Evolutionary conservation across 2,329 filamentous ascomycete species (phyloP).

Genomic region (Teratosphaeria zuluensis): DNA sequence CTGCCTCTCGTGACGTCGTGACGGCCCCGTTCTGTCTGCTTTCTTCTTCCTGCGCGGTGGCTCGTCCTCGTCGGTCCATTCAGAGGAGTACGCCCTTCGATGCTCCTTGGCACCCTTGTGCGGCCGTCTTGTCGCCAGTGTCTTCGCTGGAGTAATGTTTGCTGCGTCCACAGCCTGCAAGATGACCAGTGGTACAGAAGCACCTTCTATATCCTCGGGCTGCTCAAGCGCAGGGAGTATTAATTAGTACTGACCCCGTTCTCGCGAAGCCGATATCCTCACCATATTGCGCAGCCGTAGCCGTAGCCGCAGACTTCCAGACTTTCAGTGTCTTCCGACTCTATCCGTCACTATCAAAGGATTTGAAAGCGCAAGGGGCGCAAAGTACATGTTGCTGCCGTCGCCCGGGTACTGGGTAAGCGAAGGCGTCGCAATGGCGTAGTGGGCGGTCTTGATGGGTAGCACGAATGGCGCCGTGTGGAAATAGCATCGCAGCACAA

Average conservation of each 20-base stretch:
- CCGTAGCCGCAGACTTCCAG: background rate
- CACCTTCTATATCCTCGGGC: constrained; percentile 10
- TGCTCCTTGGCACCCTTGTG: constrained; percentile 12
- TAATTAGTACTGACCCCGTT: constrained; percentile 6
- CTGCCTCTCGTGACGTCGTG: constrained; percentile 1
- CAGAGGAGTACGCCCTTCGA: constrained; percentile 10
- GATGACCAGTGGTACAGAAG: constrained; percentile 14
- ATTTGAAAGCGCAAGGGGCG: constrained; percentile 11
- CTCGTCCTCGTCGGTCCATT: constrained; percentile 23
- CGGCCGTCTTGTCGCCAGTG: constrained; percentile 7
- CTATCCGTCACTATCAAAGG: constrained; percentile 3
- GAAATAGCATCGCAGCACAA: constrained; percentile 9
- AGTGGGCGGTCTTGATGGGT: constrained; percentile 1
- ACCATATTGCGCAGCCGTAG: constrained; percentile 12
- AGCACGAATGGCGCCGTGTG: constrained; percentile 10
- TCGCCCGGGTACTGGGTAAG: constrained; percentile 4
- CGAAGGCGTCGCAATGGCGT: background rate
- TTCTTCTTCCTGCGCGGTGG: constrained; percentile 5
- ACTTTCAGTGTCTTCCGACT: background rate
- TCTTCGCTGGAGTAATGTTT: constrained; percentile 6
- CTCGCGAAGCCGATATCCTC: constrained; percentile 5
- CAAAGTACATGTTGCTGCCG: constrained; percentile 13
- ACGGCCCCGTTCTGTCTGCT: constrained; percentile 5
- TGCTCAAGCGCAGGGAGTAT: constrained; percentile 9
- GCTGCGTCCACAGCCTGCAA: constrained; percentile 13